Evolutionary conservation across 352 stramenopile species (phyloP).

Genomic region (Aphanomyces stellatus): DNA sequence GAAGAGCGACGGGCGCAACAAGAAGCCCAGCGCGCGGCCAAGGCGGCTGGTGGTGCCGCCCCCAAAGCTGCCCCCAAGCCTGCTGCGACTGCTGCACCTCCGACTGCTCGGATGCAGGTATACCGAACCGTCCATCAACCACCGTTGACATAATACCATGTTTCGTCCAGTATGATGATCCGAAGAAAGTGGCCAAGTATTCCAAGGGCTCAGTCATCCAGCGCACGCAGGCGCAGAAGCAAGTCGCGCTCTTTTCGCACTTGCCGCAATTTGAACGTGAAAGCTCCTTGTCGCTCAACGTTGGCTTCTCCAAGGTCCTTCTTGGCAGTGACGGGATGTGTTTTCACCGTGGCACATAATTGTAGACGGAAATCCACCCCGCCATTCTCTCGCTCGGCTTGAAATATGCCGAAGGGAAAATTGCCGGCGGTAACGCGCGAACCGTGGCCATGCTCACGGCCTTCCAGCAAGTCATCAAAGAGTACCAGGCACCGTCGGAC

Average conservation of each 20-base stretch:
- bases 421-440: constrained; percentile 86
- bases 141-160: neutral
- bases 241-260: constrained; percentile 73
- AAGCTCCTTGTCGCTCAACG: constrained; percentile 60
- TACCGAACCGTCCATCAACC: neutral
- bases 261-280: constrained; percentile 78
- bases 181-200: constrained; percentile 64
- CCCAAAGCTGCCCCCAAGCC: constrained; percentile 20
- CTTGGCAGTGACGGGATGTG: too few relatives aligned
- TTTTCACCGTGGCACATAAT: too few relatives aligned
- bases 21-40: constrained; percentile 82
- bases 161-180: constrained; percentile 62
- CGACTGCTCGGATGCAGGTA: constrained; percentile 16
- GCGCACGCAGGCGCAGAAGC: constrained; percentile 68
- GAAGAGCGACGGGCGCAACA: constrained; percentile 88
- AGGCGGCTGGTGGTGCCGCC: constrained; percentile 31
- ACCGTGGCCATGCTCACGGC: constrained; percentile 91
- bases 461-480: constrained; percentile 85
- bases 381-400: constrained; percentile 86
- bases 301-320: constrained; percentile 49
- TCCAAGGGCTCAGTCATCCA: constrained; percentile 63
- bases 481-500: constrained; percentile 77
- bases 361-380: constrained; percentile 73
- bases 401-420: constrained; percentile 85
- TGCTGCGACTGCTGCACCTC: neutral